Conservation (phyloP, 805 yeast genomes). For the Diddensiella transvaalensis region DNA sequence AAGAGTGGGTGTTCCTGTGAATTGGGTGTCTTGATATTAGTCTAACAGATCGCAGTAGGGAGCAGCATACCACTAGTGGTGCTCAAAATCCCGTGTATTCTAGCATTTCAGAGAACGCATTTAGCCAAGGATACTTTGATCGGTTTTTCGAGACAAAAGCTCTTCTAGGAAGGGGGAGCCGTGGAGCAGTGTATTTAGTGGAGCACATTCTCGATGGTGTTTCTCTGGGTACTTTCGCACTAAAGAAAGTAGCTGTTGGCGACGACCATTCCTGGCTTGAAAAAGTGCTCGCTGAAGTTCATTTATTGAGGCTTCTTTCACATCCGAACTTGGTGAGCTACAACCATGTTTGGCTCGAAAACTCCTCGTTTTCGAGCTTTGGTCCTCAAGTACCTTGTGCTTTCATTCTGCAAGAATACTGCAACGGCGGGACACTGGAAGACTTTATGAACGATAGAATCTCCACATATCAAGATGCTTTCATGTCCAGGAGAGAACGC, state of each 20-base stretch:
- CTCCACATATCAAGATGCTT: background rate
- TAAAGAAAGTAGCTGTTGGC: conserved; percentile 83
- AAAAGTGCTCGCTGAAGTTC: conserved; percentile 73
- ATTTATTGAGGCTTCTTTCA: conserved; percentile 51
- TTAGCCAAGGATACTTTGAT: conserved; percentile 77
- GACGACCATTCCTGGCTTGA: conserved; percentile 64
- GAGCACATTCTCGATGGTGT: conserved; percentile 73
- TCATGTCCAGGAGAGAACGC: conserved; percentile 33
- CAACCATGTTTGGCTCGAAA: conserved; percentile 90
- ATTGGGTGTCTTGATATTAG: background rate
- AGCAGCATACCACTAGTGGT: background rate
- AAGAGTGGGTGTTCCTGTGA: background rate
- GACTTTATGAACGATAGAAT: conserved; percentile 42
- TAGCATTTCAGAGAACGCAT: conserved; percentile 39
- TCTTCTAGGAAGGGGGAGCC: conserved; percentile 74
- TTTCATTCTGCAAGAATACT: conserved; percentile 79
- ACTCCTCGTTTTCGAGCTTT: conserved; percentile 49
- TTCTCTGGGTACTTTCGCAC: conserved; percentile 74
- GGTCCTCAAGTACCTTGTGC: conserved; percentile 68
- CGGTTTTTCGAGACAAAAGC: conserved; percentile 58
- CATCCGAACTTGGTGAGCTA: conserved; percentile 70
- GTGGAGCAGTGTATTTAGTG: conserved; percentile 81
- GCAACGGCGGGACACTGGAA: conserved; percentile 85
- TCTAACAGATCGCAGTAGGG: background rate
- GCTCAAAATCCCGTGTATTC: background rate